Evolutionary conservation across 1,284 basidiomycete species (phyloP).

Genomic region (Cerioporus squamosus): DNA sequence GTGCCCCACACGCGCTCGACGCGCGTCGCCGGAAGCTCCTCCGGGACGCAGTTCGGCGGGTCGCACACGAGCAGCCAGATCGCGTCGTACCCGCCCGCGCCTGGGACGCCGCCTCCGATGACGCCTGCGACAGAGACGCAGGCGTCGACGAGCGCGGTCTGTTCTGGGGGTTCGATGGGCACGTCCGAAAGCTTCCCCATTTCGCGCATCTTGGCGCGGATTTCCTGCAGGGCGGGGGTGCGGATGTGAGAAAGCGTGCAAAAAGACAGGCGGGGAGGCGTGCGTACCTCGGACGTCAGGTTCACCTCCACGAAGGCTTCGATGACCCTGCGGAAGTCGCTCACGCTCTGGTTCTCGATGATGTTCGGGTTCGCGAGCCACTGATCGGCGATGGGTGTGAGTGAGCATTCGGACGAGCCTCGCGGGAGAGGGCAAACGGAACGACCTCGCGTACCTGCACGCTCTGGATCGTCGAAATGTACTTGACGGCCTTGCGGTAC

Average conservation of each 20-base stretch:
- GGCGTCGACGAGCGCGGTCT: slow-evolving; percentile 85
- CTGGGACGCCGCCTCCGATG: slow-evolving; percentile 94
- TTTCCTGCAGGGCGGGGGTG: no score
- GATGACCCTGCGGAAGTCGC: slow-evolving; percentile 41
- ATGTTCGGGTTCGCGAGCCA: slow-evolving; percentile 63
- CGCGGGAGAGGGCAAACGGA: neutral
- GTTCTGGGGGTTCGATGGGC: slow-evolving; percentile 91
- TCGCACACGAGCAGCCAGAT: slow-evolving; percentile 90
- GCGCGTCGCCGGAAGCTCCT: slow-evolving; percentile 36
- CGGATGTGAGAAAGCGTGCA: no score
- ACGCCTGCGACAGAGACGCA: slow-evolving; percentile 83
- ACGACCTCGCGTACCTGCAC: slow-evolving; percentile 52
- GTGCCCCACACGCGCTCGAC: slow-evolving; percentile 78
- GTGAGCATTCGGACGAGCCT: neutral
- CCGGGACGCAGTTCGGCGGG: slow-evolving; percentile 50
- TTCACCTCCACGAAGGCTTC: slow-evolving; percentile 62
- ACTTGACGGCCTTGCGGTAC: slow-evolving; percentile 62
- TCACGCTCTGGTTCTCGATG: slow-evolving; percentile 39
- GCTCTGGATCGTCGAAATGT: slow-evolving; percentile 59
- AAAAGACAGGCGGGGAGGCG: neutral
- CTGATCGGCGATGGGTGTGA: slow-evolving; percentile 39
- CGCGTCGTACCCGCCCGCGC: slow-evolving; percentile 97
- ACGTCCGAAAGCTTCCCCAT: slow-evolving; percentile 86
- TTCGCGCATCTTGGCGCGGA: slow-evolving; percentile 83
- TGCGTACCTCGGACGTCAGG: slow-evolving; percentile 58